A percentile compares a stretch with the other conserved stretches of the same genome.
phyloP scores from a whole-genome alignment of 768 basidiomycete genomes.

The Pleurotus eryngii region DNA sequence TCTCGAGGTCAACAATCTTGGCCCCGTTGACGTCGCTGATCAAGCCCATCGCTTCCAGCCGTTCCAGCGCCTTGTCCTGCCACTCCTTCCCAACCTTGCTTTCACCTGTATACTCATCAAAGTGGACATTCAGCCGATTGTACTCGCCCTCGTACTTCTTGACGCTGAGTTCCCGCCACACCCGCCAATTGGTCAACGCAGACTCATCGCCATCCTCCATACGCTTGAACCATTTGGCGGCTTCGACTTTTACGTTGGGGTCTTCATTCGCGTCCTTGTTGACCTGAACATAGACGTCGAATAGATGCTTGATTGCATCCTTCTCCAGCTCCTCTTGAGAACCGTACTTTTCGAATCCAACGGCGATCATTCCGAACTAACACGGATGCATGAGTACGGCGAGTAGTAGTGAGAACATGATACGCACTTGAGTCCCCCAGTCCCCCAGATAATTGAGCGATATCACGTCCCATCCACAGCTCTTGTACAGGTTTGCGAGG shows the following conservation, averaged over 20 bases:
- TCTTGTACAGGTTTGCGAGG: slow-evolving; percentile 83
- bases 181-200: slow-evolving; percentile 83
- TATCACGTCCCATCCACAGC: slow-evolving; percentile 90
- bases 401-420: neutral
- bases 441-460: slow-evolving; percentile 95
- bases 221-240: slow-evolving; percentile 85
- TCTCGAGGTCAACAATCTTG: slow-evolving; percentile 81
- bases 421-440: slow-evolving; percentile 92
- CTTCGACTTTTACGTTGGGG: slow-evolving; percentile 68
- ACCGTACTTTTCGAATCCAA: slow-evolving; percentile 91
- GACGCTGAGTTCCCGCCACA: slow-evolving; percentile 90
- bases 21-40: slow-evolving; percentile 79
- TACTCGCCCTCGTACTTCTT: slow-evolving; percentile 89
- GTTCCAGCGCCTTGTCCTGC: slow-evolving; percentile 68
- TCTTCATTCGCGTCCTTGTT: slow-evolving; percentile 79
- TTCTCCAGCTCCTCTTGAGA: slow-evolving; percentile 76
- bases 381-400: neutral
- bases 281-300: slow-evolving; percentile 92
- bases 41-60: slow-evolving; percentile 68
- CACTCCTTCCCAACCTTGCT: slow-evolving; percentile 71
- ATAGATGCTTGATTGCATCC: slow-evolving; percentile 93
- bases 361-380: slow-evolving; percentile 83
- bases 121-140: slow-evolving; percentile 82
- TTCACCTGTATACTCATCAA: slow-evolving; percentile 92
- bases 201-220: slow-evolving; percentile 93